phyloP scores from a whole-genome alignment of 208 protist genomes.

The Crithidia acanthocephali region DNA sequence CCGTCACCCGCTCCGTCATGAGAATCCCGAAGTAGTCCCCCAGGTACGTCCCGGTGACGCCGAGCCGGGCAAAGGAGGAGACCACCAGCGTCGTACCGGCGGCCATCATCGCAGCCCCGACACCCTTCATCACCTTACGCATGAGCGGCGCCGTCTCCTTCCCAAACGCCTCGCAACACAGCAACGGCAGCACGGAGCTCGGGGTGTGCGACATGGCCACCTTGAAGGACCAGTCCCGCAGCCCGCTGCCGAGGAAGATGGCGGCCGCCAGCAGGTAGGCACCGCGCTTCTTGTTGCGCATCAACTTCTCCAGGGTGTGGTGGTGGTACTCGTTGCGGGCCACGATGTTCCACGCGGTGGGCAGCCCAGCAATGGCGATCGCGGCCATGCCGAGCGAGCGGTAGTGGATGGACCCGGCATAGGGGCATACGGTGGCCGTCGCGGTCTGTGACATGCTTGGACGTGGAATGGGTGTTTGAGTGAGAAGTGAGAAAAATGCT shows the following conservation, averaged over 20 bases:
- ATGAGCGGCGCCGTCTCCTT: neutral
- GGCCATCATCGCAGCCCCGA: conserved; percentile 48
- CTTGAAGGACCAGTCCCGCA: conserved; percentile 81
- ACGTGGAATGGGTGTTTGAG: neutral
- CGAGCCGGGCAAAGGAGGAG: conserved; percentile 70
- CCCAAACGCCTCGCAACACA: conserved; percentile 14
- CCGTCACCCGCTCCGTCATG: conserved; percentile 85
- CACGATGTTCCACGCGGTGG: conserved; percentile 90
- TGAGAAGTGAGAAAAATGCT: no score
- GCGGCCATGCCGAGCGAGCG: conserved; percentile 47
- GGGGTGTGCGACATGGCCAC: conserved; percentile 58
- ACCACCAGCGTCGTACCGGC: conserved; percentile 77
- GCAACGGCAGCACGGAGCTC: conserved; percentile 31
- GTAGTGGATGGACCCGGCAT: conserved; percentile 26
- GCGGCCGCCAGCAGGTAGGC: conserved; percentile 87
- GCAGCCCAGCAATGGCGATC: conserved; percentile 65
- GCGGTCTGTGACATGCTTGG: neutral
- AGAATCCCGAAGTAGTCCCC: conserved; percentile 96
- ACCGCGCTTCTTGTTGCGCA: conserved; percentile 49
- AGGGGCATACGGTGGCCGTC: no score
- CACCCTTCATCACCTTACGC: conserved; percentile 15
- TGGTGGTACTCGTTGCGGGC: conserved; percentile 89
- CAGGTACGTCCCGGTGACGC: conserved; percentile 94
- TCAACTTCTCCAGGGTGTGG: conserved; percentile 69
- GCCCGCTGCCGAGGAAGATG: conserved; percentile 76